Conservation (phyloP, 441 rosid genomes). For the Croton setiger region DNA sequence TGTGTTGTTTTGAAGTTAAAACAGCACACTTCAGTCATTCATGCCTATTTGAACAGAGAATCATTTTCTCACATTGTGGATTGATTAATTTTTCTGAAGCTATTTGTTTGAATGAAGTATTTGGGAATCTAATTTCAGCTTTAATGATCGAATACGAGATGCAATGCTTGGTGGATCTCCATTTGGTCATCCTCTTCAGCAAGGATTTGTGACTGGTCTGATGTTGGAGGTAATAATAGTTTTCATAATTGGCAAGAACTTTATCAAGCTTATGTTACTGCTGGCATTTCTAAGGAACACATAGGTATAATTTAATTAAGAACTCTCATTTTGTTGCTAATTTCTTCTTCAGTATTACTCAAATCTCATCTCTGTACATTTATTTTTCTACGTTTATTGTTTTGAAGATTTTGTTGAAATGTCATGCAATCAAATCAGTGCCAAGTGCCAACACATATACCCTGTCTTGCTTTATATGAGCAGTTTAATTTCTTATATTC, state of each 20-base stretch:
- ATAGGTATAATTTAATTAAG: background rate
- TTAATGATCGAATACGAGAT: slow-evolving; percentile 97
- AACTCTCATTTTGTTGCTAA: background rate
- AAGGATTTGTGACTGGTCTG: slow-evolving; percentile 92
- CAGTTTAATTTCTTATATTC: background rate
- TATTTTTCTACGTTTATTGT: background rate
- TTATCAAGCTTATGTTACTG: slow-evolving; percentile 10
- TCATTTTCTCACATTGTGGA: slow-evolving; percentile 15
- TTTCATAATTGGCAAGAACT: background rate
- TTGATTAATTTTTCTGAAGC: slow-evolving; percentile 7
- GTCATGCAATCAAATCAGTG: background rate
- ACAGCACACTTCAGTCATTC: background rate
- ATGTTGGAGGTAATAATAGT: slow-evolving; percentile 59
- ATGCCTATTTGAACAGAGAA: slow-evolving; percentile 5
- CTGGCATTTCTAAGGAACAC: background rate
- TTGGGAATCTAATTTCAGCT: slow-evolving; percentile 47
- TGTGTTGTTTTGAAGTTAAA: background rate
- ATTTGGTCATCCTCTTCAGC: slow-evolving; percentile 97
- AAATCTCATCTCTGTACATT: background rate
- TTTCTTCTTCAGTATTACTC: background rate
- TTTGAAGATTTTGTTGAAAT: slow-evolving; percentile 10
- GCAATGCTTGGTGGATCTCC: slow-evolving; percentile 99
- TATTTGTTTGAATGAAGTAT: slow-evolving; percentile 20
- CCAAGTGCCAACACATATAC: background rate
- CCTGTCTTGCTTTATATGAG: background rate